Base-by-base conservation (phyloP, 2,329 filamentous ascomycete species). In the Zarea fungicola region DNA sequence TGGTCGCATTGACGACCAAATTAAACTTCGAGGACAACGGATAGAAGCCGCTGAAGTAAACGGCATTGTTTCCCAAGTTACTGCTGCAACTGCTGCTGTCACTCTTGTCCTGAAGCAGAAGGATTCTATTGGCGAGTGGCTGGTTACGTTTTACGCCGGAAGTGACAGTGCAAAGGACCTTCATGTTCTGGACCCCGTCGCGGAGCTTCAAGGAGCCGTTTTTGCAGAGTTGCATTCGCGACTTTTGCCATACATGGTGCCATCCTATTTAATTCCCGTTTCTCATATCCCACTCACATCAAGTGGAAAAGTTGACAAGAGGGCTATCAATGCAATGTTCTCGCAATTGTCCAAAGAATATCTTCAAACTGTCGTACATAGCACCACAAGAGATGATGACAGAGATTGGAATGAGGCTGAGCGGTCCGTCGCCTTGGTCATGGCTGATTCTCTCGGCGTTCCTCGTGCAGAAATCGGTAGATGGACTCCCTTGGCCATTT, bases 11-110 rank as follows among this genome's bases (percentile, higher is more conserved):
- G 89, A 95, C 56, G 85, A 86, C 52, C 88, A 95, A 63, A 74
- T 93, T 48, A 95, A 95, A 62, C 74, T 95, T 9, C 78, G 88
- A 37, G 89, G 90, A 0, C 86, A 92, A 55, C 74, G 87, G 37
- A 83, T 95, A 32, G 89, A 95, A 61, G 76, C 91, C 10, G 78
- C 80, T 1, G 89, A 95, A 61, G 85, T 95, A 48, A 85, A 82
- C 50, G 77, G 76, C 14, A 69, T 76, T 14, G 65, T 91, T 11
- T 70, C 85, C 1, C 69, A 73, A 11, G 74, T 73, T 8, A 57
- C 60, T 0, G 55, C 69, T 14, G 78, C 85, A 0, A 62, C 68
- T n/a, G 78, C 88, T 49, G 87, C 84, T 42, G 70, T 79, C 3
- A 85, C 83, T 0, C 61, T 91, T 6, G 66, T 89, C 7, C 60